Percentiles rank a stretch among this genome's conserved stretches.
Evolutionary conservation across 305 asterid species (phyloP).

Genomic region (Rubia balearica): DNA sequence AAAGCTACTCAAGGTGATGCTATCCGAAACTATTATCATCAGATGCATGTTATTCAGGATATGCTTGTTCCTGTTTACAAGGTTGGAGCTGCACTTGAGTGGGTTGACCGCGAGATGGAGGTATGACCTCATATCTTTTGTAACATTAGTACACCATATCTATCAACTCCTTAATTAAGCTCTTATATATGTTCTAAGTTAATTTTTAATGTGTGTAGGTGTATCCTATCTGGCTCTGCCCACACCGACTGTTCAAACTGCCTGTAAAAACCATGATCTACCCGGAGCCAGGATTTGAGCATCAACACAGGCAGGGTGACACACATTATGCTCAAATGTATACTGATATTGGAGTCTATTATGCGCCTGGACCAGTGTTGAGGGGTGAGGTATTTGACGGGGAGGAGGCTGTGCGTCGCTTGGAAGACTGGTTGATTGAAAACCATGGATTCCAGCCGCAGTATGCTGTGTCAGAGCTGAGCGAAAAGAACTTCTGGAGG

Average conservation of each 20-base stretch:
- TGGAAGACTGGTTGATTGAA: constrained; percentile 89
- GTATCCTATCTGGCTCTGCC: constrained; percentile 94
- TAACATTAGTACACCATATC: not conserved
- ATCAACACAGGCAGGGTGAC: constrained; percentile 74
- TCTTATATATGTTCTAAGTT: constrained; percentile 8
- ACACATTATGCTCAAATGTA: constrained; percentile 85
- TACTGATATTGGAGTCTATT: constrained; percentile 84
- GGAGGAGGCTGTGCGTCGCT: constrained; percentile 56
- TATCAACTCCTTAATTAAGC: not conserved
- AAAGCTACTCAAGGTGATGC: constrained; percentile 93
- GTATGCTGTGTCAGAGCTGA: constrained; percentile 83
- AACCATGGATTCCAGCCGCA: constrained; percentile 95
- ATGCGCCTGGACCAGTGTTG: constrained; percentile 85
- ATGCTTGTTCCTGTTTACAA: constrained; percentile 92
- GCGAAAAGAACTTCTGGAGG: constrained; percentile 92
- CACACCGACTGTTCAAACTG: constrained; percentile 74
- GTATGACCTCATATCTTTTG: constrained; percentile 25
- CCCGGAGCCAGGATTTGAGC: constrained; percentile 93
- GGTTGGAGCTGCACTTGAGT: constrained; percentile 91
- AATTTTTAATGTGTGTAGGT: constrained; percentile 37
- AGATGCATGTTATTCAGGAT: constrained; percentile 93
- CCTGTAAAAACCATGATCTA: constrained; percentile 76
- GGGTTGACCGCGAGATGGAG: constrained; percentile 91
- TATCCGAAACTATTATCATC: constrained; percentile 79
- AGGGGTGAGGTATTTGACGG: constrained; percentile 92